Conservation (phyloP, 306 rosid genomes). For the Fragaria ananassa region DNA sequence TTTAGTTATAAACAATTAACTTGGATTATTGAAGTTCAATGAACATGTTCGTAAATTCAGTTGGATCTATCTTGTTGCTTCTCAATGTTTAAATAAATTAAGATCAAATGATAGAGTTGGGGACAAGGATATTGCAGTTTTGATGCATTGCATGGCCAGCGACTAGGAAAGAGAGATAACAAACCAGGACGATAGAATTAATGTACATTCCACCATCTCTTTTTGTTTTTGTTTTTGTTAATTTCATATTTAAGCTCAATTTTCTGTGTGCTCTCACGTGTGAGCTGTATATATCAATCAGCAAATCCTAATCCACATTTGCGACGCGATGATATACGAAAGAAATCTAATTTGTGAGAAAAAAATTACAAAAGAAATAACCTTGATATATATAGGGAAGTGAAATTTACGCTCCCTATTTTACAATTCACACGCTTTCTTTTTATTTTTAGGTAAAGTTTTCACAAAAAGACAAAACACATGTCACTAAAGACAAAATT, state of each 20-base stretch:
- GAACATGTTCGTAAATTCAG: slow-evolving; percentile 31
- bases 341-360: no score
- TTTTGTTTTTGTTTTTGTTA: background rate
- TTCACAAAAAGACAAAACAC: no score
- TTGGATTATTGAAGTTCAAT: slow-evolving; percentile 31
- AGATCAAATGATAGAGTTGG: slow-evolving; percentile 9
- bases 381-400: no score
- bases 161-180: background rate
- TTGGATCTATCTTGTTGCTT: slow-evolving; percentile 9
- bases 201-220: background rate
- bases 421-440: no score
- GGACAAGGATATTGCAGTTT: slow-evolving; percentile 19
- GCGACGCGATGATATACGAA: background rate
- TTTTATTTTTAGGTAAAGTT: no score
- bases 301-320: background rate
- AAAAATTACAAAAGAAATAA: no score
- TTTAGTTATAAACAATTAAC: background rate
- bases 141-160: slow-evolving; percentile 40
- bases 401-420: no score
- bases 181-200: background rate
- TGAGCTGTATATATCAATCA: background rate
- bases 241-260: background rate
- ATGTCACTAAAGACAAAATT: no score
- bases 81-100: background rate
- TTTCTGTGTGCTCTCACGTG: background rate